A percentile compares a stretch with the other conserved stretches of the same genome.
These are phyloP conservation scores for Ceratocystis variospora DNA, from an alignment of 2,329 filamentous ascomycete genomes.

Conservation along the genomic window DNA sequence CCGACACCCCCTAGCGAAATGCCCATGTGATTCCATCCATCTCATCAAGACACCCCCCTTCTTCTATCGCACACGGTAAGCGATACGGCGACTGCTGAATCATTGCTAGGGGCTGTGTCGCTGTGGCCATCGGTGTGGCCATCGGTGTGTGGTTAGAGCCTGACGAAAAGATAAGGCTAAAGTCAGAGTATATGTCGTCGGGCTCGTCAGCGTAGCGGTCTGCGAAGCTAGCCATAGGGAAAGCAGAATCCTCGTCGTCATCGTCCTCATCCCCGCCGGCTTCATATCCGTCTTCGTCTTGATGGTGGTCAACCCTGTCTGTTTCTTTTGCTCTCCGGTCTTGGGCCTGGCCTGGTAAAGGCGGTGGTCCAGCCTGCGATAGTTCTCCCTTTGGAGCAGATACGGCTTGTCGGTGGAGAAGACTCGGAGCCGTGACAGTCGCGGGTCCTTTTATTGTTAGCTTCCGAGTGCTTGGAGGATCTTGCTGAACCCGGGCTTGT, in stretches of 20 bases:
- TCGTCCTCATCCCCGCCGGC: constrained; percentile 24
- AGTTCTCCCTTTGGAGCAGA: background rate
- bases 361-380: background rate
- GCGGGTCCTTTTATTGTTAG: background rate
- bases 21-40: constrained; percentile 41
- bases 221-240: constrained; percentile 35
- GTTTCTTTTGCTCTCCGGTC: too few relatives aligned
- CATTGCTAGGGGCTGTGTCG: constrained; percentile 21
- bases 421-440: background rate
- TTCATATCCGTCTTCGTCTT: background rate
- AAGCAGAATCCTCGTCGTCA: constrained; percentile 36
- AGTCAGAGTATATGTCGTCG: constrained; percentile 42
- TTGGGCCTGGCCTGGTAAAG: background rate
- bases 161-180: constrained; percentile 37
- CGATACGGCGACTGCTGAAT: background rate
- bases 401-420: background rate
- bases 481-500: background rate
- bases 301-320: background rate
- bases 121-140: constrained; percentile 21
- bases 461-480: background rate
- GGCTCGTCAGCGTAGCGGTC: constrained; percentile 34
- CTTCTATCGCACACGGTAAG: constrained; percentile 24
- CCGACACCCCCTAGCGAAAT: constrained; percentile 11
- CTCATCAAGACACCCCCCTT: constrained; percentile 35
- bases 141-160: constrained; percentile 23